phyloP scores from a whole-genome alignment of 2,329 filamentous ascomycete genomes.

The Proliferodiscus dingleyae region DNA sequence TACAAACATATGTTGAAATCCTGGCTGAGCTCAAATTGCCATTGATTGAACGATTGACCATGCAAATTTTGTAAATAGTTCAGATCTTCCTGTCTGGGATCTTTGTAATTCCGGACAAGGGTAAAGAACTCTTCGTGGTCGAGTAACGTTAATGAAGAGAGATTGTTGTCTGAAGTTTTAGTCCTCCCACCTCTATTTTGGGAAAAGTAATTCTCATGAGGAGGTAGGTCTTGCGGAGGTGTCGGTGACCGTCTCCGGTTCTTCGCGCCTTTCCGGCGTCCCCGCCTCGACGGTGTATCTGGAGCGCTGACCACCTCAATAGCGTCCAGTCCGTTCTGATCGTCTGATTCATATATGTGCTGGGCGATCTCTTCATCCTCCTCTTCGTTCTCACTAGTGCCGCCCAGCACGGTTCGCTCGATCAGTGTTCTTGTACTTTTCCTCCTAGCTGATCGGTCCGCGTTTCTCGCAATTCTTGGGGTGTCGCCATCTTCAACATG shows the following conservation, averaged over 20 bases:
- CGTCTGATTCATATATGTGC: constrained; percentile 59
- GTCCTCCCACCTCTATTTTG: constrained; percentile 78
- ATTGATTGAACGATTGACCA: constrained; percentile 78
- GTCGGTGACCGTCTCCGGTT: constrained; percentile 48
- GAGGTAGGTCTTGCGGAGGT: constrained; percentile 70
- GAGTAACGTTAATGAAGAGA: constrained; percentile 69
- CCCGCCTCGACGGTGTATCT: constrained; percentile 49
- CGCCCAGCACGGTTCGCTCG: constrained; percentile 61
- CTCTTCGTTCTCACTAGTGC: constrained; percentile 65
- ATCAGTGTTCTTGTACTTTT: constrained; percentile 79
- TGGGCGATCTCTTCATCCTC: constrained; percentile 64
- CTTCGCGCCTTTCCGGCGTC: constrained; percentile 43
- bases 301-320: constrained; percentile 32
- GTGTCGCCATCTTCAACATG: constrained; percentile 17
- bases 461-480: constrained; percentile 34
- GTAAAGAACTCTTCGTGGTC: constrained; percentile 91
- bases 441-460: constrained; percentile 78
- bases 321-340: constrained; percentile 33
- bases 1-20: constrained; percentile 88
- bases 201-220: constrained; percentile 90
- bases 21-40: constrained; percentile 83
- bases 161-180: constrained; percentile 82
- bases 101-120: constrained; percentile 53
- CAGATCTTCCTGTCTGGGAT: constrained; percentile 67
- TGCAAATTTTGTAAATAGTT: constrained; percentile 71